Percentiles rank a stretch among this genome's conserved stretches.
phyloP scores from a whole-genome alignment of 2,329 filamentous ascomycete species.

The Xylariaceae sp. region DNA sequence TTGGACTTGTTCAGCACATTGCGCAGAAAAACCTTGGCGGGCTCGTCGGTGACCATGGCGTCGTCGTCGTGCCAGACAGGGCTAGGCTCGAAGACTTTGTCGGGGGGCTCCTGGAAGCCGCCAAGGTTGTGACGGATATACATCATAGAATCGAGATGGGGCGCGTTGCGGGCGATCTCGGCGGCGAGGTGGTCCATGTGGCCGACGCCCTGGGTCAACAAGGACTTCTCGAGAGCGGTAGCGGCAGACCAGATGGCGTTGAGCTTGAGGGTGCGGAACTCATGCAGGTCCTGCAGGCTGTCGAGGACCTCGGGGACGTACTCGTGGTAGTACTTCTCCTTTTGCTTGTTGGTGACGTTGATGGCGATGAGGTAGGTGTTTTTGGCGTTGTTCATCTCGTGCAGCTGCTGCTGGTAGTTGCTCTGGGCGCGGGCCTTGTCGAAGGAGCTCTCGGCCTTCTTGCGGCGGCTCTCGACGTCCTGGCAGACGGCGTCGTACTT shows the following conservation, averaged over 20 bases:
- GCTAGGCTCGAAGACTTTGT: slow-evolving; percentile 88
- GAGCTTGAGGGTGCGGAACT: slow-evolving; percentile 79
- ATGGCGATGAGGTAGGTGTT: slow-evolving; percentile 97
- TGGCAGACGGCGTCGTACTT: slow-evolving; percentile 93
- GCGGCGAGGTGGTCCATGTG: slow-evolving; percentile 69
- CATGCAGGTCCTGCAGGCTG: slow-evolving; percentile 88
- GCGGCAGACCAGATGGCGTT: slow-evolving; percentile 85
- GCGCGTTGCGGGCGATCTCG: slow-evolving; percentile 85
- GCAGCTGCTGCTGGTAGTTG: slow-evolving; percentile 86
- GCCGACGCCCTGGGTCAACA: slow-evolving; percentile 69
- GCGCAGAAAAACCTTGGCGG: slow-evolving; percentile 83
- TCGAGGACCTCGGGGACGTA: slow-evolving; percentile 93
- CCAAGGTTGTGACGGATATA: slow-evolving; percentile 90
- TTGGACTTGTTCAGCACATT: slow-evolving; percentile 94
- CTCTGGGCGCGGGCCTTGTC: slow-evolving; percentile 91
- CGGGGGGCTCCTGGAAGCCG: slow-evolving; percentile 76
- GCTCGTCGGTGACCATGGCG: slow-evolving; percentile 79
- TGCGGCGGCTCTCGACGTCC: slow-evolving; percentile 89
- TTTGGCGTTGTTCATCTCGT: slow-evolving; percentile 97
- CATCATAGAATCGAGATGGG: slow-evolving; percentile 94
- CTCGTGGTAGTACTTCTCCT: slow-evolving; percentile 95
- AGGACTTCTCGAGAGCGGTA: slow-evolving; percentile 74
- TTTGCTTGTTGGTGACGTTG: slow-evolving; percentile 96
- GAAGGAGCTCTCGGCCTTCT: slow-evolving; percentile 92
- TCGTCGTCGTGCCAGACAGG: slow-evolving; percentile 97